phyloP scores from a whole-genome alignment of 208 protist genomes.

The Acanthamoeba triangularis region DNA sequence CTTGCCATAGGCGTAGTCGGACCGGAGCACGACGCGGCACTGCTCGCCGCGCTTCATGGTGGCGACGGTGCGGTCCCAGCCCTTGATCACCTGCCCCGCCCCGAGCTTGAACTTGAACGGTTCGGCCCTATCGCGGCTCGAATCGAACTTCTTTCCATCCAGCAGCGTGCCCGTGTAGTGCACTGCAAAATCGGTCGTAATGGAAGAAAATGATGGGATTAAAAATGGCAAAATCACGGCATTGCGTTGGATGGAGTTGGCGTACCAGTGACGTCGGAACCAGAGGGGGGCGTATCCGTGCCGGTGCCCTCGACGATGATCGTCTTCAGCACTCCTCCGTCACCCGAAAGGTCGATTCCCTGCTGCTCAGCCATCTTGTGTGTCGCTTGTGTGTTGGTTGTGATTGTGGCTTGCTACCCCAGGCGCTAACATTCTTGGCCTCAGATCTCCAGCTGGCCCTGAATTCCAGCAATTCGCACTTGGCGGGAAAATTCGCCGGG shows the following conservation, averaged over 20 bases:
- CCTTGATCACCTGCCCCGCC: constrained; percentile 88
- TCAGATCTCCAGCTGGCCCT: too few species aligned
- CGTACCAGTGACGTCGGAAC: constrained; percentile 31
- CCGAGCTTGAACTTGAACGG: constrained; percentile 89
- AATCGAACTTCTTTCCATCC: constrained; percentile 91
- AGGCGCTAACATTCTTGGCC: too few species aligned
- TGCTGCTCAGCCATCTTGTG: too few species aligned
- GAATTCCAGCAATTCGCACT: too few species aligned
- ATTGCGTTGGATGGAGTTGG: background rate
- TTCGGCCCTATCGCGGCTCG: constrained; percentile 77
- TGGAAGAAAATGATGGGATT: background rate
- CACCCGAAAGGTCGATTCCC: constrained; percentile 73
- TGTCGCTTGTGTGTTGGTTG: too few species aligned
- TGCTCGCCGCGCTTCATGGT: constrained; percentile 86
- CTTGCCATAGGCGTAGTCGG: constrained; percentile 88
- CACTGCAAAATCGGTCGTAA: constrained; percentile 59
- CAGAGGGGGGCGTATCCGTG: background rate
- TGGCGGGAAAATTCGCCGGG: background rate
- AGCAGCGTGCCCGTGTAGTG: constrained; percentile 91
- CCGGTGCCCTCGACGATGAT: constrained; percentile 54
- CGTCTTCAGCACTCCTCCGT: constrained; percentile 81
- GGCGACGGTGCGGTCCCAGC: constrained; percentile 86
- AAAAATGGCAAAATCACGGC: background rate
- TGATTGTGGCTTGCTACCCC: too few species aligned
- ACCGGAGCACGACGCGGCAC: constrained; percentile 60